Evolutionary conservation across 345 rosid genomes (phyloP).

Genomic region (Aquilaria yunnanensis): DNA sequence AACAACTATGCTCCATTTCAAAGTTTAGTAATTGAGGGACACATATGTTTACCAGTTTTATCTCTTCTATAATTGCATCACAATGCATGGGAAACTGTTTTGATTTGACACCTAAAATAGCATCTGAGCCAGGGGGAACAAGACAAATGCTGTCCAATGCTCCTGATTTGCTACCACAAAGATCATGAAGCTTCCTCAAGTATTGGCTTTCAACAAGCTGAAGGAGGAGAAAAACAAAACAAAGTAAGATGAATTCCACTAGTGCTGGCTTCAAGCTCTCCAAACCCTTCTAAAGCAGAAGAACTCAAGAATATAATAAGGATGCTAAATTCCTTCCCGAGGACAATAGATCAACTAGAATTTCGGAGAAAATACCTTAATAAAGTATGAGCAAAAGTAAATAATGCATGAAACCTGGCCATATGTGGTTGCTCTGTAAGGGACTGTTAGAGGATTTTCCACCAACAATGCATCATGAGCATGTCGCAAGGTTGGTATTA

Average conservation of each 20-base stretch:
- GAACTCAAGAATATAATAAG: neutral
- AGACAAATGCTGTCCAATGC: conserved; percentile 53
- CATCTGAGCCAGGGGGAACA: conserved; percentile 52
- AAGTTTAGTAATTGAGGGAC: conserved; percentile 6
- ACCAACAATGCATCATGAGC: conserved; percentile 78
- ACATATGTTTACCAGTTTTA: conserved; percentile 54
- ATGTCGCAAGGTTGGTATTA: conserved; percentile 87
- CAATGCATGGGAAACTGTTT: conserved; percentile 81
- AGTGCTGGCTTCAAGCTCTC: neutral
- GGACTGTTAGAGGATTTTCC: conserved; percentile 73
- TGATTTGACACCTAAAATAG: conserved; percentile 39
- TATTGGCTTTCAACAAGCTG: conserved; percentile 73
- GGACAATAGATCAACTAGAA: neutral
- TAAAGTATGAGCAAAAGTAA: neutral
- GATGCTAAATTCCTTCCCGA: no score
- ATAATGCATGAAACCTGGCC: conserved; percentile 56
- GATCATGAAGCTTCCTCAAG: conserved; percentile 65
- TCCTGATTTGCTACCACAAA: conserved; percentile 46
- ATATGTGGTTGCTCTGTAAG: conserved; percentile 67
- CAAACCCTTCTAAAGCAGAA: conserved; percentile 2
- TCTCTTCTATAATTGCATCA: conserved; percentile 62
- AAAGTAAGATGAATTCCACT: conserved; percentile 6
- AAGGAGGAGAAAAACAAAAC: conserved; percentile 7
- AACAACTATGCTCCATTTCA: conserved; percentile 18
- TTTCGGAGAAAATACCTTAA: neutral